phyloP scores from a whole-genome alignment of 495 filamentous ascomycete species.

The Cenococcum geophilum region DNA sequence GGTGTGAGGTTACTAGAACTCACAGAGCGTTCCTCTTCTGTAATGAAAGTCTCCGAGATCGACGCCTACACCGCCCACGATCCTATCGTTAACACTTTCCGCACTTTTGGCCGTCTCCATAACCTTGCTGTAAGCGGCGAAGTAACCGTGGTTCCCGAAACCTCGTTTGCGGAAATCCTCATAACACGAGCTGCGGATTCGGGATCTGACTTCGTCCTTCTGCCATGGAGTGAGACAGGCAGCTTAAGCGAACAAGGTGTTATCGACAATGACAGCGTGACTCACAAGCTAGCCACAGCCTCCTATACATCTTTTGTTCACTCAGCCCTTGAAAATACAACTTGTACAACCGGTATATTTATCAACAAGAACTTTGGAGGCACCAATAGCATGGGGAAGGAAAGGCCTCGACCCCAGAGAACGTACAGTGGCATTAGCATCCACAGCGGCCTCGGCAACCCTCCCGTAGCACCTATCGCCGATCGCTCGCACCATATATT shows the following conservation, averaged over 20 bases:
- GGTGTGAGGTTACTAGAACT: conserved; percentile 82
- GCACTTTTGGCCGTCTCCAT: conserved; percentile 78
- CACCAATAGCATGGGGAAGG: conserved; percentile 35
- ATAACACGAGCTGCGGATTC: conserved; percentile 59
- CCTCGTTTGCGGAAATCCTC: conserved; percentile 72
- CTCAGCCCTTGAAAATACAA: conserved; percentile 53
- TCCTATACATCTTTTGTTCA: conserved; percentile 44
- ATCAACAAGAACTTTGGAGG: conserved; percentile 68
- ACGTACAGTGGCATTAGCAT: conserved; percentile 54
- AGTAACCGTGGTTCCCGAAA: conserved; percentile 68
- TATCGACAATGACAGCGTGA: conserved; percentile 40
- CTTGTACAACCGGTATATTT: conserved; percentile 72
- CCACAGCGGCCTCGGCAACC: conserved; percentile 43
- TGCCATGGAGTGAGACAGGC: conserved; percentile 89
- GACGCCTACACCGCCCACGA: conserved; percentile 73
- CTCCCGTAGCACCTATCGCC: conserved; percentile 45
- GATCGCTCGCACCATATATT: conserved; percentile 80
- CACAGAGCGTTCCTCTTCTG: conserved; percentile 86
- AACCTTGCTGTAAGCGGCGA: conserved; percentile 78
- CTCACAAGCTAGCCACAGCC: conserved; percentile 30
- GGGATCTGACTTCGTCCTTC: conserved; percentile 70
- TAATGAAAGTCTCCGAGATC: conserved; percentile 86
- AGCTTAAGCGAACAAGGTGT: conserved; percentile 53
- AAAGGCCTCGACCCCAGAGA: conserved; percentile 39
- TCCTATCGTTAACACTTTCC: conserved; percentile 87